Conservation (phyloP, 352 stramenopile genomes). For the Phytophthora tentaculata region DNA sequence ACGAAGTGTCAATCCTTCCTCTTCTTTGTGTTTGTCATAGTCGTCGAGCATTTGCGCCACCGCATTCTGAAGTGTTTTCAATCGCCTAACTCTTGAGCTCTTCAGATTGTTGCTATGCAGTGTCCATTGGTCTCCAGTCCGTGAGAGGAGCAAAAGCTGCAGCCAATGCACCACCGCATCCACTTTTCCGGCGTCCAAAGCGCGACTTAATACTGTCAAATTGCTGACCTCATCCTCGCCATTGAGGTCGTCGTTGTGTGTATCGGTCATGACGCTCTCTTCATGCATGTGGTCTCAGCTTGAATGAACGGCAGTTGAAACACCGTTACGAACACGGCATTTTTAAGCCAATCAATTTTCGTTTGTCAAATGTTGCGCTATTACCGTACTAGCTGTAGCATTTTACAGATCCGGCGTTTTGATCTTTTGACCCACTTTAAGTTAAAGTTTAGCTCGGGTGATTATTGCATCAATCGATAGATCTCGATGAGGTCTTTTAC, state of each 20-base stretch:
- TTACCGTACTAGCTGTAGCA: too few species aligned
- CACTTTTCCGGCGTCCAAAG: slow-evolving; percentile 43
- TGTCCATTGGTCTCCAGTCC: neutral
- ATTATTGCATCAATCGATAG: too few species aligned
- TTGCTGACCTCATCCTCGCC: neutral
- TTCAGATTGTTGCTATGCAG: neutral
- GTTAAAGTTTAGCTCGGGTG: too few species aligned
- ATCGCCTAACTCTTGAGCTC: slow-evolving; percentile 9
- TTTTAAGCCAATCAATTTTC: slow-evolving; percentile 23
- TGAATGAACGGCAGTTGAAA: neutral
- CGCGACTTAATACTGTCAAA: slow-evolving; percentile 19
- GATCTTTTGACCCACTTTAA: too few species aligned
- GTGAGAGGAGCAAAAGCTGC: slow-evolving; percentile 40
- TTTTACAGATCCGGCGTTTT: too few species aligned
- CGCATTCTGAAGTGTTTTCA: slow-evolving; percentile 24
- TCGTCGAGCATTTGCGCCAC: slow-evolving; percentile 26
- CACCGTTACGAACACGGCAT: slow-evolving; percentile 21
- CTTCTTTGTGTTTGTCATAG: slow-evolving; percentile 2
- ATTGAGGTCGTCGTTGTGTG: neutral
- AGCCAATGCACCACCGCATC: slow-evolving; percentile 49
- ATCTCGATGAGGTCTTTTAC: too few species aligned
- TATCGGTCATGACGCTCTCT: slow-evolving; percentile 31
- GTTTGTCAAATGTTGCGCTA: too few species aligned
- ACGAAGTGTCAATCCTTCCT: slow-evolving; percentile 14
- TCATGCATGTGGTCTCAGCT: slow-evolving; percentile 4